Evolutionary conservation across 768 basidiomycete genomes (phyloP).

Genomic region (Suillus subalutaceus): DNA sequence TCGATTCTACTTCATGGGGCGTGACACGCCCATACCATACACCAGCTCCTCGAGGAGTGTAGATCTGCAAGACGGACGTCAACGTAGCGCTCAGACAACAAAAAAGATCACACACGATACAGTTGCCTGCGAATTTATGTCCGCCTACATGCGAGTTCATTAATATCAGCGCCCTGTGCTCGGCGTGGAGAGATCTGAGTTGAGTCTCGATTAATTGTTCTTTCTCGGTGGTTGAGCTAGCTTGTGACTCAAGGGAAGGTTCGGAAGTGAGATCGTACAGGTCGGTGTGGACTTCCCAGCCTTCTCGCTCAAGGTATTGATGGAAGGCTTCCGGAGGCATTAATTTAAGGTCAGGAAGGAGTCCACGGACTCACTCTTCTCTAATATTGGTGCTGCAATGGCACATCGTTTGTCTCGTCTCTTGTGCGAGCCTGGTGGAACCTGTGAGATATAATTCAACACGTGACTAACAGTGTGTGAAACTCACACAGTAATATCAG

Average conservation of each 20-base stretch:
- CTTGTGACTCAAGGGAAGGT: constrained; percentile 28
- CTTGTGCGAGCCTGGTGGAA: constrained; percentile 82
- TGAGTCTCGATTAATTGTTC: constrained; percentile 45
- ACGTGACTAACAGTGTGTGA: neutral
- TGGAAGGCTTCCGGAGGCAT: constrained; percentile 53
- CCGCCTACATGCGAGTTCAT: constrained; percentile 91
- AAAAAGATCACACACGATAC: constrained; percentile 66
- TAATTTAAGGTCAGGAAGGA: constrained; percentile 2
- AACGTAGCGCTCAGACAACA: constrained; percentile 1
- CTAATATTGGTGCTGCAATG: constrained; percentile 83
- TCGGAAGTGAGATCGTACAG: constrained; percentile 56
- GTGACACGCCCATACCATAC: constrained; percentile 96
- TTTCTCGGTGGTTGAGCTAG: constrained; percentile 47
- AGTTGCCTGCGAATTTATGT: constrained; percentile 91
- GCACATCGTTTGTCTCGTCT: constrained; percentile 90
- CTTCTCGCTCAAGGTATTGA: constrained; percentile 61
- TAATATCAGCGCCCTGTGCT: constrained; percentile 79
- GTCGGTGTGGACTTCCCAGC: constrained; percentile 78
- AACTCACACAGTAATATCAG: constrained; percentile 88
- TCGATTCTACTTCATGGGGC: constrained; percentile 83
- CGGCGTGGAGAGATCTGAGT: constrained; percentile 48
- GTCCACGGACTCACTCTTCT: constrained; percentile 53
- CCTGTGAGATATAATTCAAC: neutral
- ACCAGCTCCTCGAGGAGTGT: constrained; percentile 81
- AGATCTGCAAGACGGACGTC: constrained; percentile 54